Percentiles rank a stretch among this genome's conserved stretches.
Evolutionary conservation across 176 grass and related monocot species (phyloP).

Genomic region (Carex scoparia): DNA sequence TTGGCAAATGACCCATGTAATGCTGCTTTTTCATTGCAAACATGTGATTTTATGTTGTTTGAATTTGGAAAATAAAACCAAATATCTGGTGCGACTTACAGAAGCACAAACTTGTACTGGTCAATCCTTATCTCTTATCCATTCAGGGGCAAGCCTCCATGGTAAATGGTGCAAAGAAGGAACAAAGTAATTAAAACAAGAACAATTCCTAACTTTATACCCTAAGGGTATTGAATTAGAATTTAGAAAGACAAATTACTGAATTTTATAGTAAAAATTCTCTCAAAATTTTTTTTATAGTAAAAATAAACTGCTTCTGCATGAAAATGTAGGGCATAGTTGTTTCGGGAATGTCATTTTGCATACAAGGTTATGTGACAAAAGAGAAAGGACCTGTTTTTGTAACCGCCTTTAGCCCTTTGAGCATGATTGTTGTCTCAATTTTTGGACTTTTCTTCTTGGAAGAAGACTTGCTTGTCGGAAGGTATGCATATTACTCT

Average conservation of each 20-base stretch:
- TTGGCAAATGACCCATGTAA: not conserved
- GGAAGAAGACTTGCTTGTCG: conserved; percentile 50
- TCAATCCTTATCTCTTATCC: not conserved
- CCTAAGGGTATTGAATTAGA: not conserved
- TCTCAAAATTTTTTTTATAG: too few relatives aligned
- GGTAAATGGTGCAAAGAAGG: not conserved
- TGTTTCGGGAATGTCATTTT: conserved; percentile 57
- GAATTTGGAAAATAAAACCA: not conserved
- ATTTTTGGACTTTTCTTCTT: conserved; percentile 56
- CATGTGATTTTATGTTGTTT: not conserved
- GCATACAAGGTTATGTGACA: conserved; percentile 62
- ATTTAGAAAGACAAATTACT: not conserved
- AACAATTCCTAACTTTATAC: not conserved
- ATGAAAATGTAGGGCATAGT: conserved; percentile 46
- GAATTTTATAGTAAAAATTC: not conserved
- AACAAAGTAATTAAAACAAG: not conserved
- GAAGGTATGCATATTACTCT: conserved; percentile 41
- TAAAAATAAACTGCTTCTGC: not conserved
- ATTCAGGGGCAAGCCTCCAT: not conserved
- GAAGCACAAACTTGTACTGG: not conserved
- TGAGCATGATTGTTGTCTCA: conserved; percentile 63
- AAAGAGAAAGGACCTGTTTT: conserved; percentile 64
- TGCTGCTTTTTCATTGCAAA: not conserved
- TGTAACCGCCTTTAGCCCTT: conserved; percentile 62
- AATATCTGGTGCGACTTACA: not conserved